Percentiles rank a stretch among this genome's conserved stretches.
phyloP scores from a whole-genome alignment of 306 rosid species.

The Gleditsia sinensis region DNA sequence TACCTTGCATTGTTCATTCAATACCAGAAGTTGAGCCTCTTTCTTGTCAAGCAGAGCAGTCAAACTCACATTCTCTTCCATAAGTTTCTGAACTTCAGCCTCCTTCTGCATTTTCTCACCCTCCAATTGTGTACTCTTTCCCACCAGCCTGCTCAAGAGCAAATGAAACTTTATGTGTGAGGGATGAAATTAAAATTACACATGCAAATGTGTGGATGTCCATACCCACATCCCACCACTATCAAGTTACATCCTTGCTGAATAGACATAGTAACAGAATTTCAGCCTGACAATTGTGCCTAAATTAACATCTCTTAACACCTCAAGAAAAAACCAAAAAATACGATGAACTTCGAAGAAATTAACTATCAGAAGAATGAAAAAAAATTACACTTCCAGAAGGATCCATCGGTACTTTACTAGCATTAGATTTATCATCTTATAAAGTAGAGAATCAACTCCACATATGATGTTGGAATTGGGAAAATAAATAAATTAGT shows the following conservation, averaged over 20 bases:
- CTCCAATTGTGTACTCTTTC: slow-evolving; percentile 81
- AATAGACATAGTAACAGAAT: not conserved
- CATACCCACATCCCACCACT: not conserved
- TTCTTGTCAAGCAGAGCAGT: slow-evolving; percentile 93
- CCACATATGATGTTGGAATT: not conserved
- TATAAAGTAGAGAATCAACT: not conserved
- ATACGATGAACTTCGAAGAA: not conserved
- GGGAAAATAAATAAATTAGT: no score
- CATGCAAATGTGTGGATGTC: not conserved
- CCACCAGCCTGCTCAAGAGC: slow-evolving; percentile 68
- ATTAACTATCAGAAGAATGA: not conserved
- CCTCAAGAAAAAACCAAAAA: not conserved
- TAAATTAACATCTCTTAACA: not conserved
- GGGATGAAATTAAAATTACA: not conserved
- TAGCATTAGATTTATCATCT: not conserved
- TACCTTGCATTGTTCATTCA: slow-evolving; percentile 96
- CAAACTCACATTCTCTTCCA: slow-evolving; percentile 88
- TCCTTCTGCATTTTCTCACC: slow-evolving; percentile 95
- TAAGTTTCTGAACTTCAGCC: slow-evolving; percentile 88
- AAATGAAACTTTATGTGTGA: not conserved
- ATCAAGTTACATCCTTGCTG: not conserved
- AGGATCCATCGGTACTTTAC: not conserved
- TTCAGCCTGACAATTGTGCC: not conserved
- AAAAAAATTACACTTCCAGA: not conserved
- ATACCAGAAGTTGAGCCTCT: slow-evolving; percentile 92